phyloP scores from a whole-genome alignment of 2,329 filamentous ascomycete species.

The Rhynchosporium agropyri region DNA sequence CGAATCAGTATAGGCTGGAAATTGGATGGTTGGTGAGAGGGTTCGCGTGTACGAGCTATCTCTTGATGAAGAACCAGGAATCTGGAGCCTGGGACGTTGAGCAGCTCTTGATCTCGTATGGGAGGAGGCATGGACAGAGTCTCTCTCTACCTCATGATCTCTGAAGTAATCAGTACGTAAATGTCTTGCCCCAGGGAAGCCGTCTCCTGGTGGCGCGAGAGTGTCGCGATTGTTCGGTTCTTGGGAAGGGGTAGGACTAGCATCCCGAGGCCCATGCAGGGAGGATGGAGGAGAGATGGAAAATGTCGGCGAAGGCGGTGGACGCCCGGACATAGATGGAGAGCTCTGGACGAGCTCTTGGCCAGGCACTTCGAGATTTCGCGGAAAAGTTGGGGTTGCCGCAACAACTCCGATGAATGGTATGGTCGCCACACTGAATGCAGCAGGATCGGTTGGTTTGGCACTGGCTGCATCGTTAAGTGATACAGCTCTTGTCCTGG shows the following conservation, averaged over 20 bases:
- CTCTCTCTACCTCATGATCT: constrained; percentile 38
- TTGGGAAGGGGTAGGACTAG: constrained; percentile 41
- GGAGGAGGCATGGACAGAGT: constrained; percentile 28
- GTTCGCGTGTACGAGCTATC: constrained; percentile 37
- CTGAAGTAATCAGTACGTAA: constrained; percentile 40
- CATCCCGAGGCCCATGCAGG: constrained; percentile 36
- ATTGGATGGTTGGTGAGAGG: constrained; percentile 39
- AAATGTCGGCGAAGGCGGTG: constrained; percentile 45
- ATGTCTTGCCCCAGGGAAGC: constrained; percentile 43
- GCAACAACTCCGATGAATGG: constrained; percentile 42
- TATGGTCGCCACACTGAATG: constrained; percentile 37
- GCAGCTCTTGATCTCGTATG: constrained; percentile 24
- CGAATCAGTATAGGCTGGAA: constrained; percentile 42
- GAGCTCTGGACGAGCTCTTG: constrained; percentile 29
- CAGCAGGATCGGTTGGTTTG: constrained; percentile 31
- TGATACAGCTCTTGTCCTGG: constrained; percentile 39
- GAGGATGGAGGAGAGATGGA: constrained; percentile 39
- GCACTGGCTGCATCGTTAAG: constrained; percentile 36
- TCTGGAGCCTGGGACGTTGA: constrained; percentile 36
- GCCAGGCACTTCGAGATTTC: constrained; percentile 33
- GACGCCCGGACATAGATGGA: constrained; percentile 36
- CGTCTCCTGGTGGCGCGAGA: constrained; percentile 48
- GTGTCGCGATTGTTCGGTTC: constrained; percentile 42
- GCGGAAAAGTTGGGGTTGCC: constrained; percentile 47
- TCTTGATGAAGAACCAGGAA: constrained; percentile 37